Conservation (phyloP, 192 early-diverging fungal species). For the Entomortierella chlamydospora region DNA sequence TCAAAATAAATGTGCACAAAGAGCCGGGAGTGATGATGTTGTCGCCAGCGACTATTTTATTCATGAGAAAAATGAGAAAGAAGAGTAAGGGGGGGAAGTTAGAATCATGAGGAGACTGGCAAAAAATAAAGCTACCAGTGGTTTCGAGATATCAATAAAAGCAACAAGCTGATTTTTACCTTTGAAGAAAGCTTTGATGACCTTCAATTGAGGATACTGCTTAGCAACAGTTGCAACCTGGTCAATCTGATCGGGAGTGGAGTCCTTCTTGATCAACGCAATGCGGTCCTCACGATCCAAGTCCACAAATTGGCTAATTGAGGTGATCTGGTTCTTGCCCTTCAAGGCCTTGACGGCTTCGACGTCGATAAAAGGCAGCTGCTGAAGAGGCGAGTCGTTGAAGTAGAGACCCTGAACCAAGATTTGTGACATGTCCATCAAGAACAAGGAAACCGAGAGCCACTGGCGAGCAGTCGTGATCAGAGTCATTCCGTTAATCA, state of each 20-base stretch:
- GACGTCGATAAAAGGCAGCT: conserved; percentile 83
- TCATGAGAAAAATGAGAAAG: background rate
- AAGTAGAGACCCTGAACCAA: conserved; percentile 89
- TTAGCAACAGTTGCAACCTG: conserved; percentile 80
- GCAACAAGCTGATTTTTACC: conserved; percentile 58
- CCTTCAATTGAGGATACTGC: conserved; percentile 80
- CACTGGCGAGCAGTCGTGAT: conserved; percentile 90
- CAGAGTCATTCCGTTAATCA: conserved; percentile 90
- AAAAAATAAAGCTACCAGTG: too few species aligned
- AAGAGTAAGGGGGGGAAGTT: background rate
- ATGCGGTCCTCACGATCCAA: conserved; percentile 72
- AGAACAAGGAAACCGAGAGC: conserved; percentile 72
- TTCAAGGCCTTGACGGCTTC: conserved; percentile 75
- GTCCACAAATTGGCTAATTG: conserved; percentile 75
- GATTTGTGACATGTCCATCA: conserved; percentile 91
- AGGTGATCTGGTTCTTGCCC: conserved; percentile 73
- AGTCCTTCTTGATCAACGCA: conserved; percentile 61
- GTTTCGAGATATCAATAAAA: background rate
- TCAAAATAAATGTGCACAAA: conserved; percentile 78
- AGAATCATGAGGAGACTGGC: too few species aligned
- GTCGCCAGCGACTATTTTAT: conserved; percentile 70
- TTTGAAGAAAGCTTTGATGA: conserved; percentile 83
- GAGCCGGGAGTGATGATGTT: conserved; percentile 81
- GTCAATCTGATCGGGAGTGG: conserved; percentile 73
- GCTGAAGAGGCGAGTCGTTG: conserved; percentile 82